Conservation (phyloP, 192 early-diverging fungal genomes). For the Mortierella antarctica region DNA sequence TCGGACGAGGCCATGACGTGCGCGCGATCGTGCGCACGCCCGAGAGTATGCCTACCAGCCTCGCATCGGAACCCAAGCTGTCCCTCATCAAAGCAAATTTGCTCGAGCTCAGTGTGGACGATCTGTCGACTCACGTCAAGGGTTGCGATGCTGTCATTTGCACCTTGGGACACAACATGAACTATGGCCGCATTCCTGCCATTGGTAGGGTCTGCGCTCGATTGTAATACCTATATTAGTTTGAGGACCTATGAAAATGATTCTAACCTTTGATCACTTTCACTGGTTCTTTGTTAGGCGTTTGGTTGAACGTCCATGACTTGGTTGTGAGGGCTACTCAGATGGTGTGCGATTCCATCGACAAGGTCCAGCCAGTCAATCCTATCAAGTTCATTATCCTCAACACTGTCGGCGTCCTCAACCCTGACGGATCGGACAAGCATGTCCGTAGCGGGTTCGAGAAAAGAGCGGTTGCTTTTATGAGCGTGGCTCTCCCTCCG, state of each 20-base stretch:
- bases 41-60: not conserved
- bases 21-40: conserved; percentile 13
- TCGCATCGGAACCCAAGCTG: conserved; percentile 3
- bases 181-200: conserved; percentile 20
- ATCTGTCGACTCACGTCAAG: conserved; percentile 15
- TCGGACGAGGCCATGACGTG: conserved; percentile 10
- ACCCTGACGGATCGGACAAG: conserved; percentile 24
- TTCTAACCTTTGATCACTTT: not conserved
- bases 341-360: conserved; percentile 23
- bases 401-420: conserved; percentile 24
- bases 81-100: conserved; percentile 11
- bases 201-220: conserved; percentile 6
- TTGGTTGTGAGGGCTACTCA: conserved; percentile 15
- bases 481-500: conserved; percentile 5
- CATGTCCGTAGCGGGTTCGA: conserved; percentile 10
- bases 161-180: conserved; percentile 19
- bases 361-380: not conserved
- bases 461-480: conserved; percentile 14
- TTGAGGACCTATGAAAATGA: not conserved
- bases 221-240: not conserved
- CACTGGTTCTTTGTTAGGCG: not conserved
- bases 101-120: conserved; percentile 6
- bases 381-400: conserved; percentile 23
- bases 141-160: conserved; percentile 20
- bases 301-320: conserved; percentile 17